Percentiles rank a stretch among this genome's conserved stretches.
These are phyloP conservation scores for Vinca major DNA, from an alignment of 305 asterid species.

Conservation along the genomic window DNA sequence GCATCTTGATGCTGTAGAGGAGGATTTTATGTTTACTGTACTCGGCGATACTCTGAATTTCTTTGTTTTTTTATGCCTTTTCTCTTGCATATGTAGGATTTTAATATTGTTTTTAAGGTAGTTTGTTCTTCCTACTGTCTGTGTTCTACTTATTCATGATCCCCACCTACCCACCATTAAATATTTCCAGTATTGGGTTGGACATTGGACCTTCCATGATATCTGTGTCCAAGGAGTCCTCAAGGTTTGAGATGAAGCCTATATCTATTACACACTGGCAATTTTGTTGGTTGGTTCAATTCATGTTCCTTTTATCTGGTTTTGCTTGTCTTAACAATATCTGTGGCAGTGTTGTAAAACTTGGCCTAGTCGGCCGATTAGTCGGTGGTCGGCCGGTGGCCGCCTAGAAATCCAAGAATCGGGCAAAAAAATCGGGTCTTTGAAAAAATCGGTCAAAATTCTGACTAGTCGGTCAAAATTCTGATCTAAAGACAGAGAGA, in stretches of 20 bases:
- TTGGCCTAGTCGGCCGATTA: too few species aligned
- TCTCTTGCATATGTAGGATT: not conserved
- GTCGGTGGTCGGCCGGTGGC: too few species aligned
- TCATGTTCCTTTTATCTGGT: not conserved
- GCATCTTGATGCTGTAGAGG: not conserved
- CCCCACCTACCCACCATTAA: not conserved
- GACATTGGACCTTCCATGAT: not conserved
- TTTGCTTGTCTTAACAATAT: too few species aligned
- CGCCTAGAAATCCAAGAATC: too few species aligned
- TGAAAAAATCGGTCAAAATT: too few species aligned
- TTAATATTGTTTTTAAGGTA: not conserved
- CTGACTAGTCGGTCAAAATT: too few species aligned
- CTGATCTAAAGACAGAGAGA: too few species aligned
- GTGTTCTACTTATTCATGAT: not conserved
- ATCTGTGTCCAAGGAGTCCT: too few species aligned
- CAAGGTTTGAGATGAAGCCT: too few species aligned
- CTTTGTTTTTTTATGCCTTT: not conserved
- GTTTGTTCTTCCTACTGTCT: not conserved
- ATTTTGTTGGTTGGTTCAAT: not conserved
- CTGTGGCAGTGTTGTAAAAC: too few species aligned
- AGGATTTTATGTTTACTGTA: not conserved
- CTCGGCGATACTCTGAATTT: not conserved
- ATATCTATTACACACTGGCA: not conserved
- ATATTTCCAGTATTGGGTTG: not conserved
- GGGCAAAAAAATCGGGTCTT: too few species aligned